Percentiles rank a stretch among this genome's conserved stretches.
These are phyloP conservation scores for Eutrema yunnanense DNA, from an alignment of 345 rosid species.

Conservation along the genomic window DNA sequence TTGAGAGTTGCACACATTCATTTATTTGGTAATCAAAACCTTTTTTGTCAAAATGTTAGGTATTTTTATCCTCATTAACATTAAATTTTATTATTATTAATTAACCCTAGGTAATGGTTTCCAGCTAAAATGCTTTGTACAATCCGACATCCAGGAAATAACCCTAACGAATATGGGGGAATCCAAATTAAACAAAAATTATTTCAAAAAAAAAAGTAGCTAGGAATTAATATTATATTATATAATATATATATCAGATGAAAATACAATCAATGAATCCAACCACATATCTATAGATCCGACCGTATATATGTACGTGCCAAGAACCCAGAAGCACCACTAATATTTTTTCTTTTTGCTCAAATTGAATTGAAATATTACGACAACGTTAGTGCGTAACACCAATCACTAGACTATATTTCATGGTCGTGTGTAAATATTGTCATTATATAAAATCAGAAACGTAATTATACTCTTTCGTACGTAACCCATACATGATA, in stretches of 20 bases:
- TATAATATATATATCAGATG: neutral
- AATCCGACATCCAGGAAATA: neutral
- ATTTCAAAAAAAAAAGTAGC: neutral
- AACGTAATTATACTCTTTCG: neutral
- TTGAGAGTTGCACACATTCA: conserved; percentile 13
- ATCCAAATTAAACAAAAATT: neutral
- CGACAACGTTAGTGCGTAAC: too few relatives aligned
- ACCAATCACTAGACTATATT: neutral
- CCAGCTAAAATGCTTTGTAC: conserved; percentile 9
- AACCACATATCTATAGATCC: too few relatives aligned
- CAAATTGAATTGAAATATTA: too few relatives aligned
- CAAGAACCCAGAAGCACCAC: neutral
- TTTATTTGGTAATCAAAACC: neutral
- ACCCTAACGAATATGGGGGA: neutral
- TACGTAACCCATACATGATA: neutral
- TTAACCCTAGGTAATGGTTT: neutral
- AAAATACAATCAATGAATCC: neutral
- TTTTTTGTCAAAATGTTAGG: conserved; percentile 2
- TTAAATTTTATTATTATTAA: neutral
- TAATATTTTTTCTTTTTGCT: too few relatives aligned
- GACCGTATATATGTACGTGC: neutral
- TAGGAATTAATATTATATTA: neutral
- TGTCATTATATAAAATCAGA: neutral
- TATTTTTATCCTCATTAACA: neutral
- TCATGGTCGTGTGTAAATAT: neutral